Base-by-base conservation (phyloP, 148 eudicot genomes). In the Amaranthus hypochondriacus region DNA sequence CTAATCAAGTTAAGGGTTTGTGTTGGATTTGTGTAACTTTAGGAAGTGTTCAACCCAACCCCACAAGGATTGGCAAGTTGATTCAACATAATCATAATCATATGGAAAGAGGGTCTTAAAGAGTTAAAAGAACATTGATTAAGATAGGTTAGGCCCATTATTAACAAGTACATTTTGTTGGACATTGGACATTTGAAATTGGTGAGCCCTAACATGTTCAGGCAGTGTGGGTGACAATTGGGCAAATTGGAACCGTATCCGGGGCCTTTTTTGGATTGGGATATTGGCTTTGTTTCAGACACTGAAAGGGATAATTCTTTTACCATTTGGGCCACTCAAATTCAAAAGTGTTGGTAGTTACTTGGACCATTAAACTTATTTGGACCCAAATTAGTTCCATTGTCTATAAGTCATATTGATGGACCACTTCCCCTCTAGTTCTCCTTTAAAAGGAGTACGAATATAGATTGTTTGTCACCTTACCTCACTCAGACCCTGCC, bases 201-300 rank as follows among this genome's bases (percentile, higher is more conserved):
- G 54, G 69, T 48, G 18, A 61, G 68, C 75, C 68, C 67, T 72
- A 18, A 15, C 42, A 48, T 72, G 75, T 59, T 72, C 72, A 15
- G 11, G 10, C 69, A 50, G 73, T 68, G 62, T 75, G 48, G 56
- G 70, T 68, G 47, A 12, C 6, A 9, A 68, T 9, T 53, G 77
- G 68, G 67, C 61, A 66, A 56, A 48, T 14, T 4, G n/a, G 56
- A 28, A 79, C 62, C 74, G 62, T 44, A 55, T 52, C 8, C 48
- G 28, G 58, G 81, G 70, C 54, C 81, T 70, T 12, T 15, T 47
- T 18, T 0, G 10, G 55, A 14, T 59, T 53, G 43, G 55, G 53
- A 68, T 69, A 69, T 79, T 77, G 76, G 78, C 12, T 49, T 69
- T 61, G 39, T 68, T 7, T 10, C 39, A 18, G 50, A 67, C 72